Conservation (phyloP, 2,329 filamentous ascomycete species). For the Remersonia thermophila region DNA sequence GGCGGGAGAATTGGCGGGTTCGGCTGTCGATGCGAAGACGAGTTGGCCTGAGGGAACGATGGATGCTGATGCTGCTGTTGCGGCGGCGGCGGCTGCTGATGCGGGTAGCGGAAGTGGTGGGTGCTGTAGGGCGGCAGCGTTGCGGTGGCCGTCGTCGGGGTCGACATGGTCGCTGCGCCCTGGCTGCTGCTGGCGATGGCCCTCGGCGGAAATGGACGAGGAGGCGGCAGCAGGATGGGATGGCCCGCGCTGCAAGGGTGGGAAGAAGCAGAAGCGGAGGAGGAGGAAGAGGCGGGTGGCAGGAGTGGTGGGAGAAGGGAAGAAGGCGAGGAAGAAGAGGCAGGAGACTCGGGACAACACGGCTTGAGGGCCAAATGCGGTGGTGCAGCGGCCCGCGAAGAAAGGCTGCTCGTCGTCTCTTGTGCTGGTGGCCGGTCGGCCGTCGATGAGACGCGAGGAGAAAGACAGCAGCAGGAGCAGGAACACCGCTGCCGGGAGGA, state of each 20-base stretch:
- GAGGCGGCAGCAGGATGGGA: background rate
- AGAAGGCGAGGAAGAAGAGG: background rate
- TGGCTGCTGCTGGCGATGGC: constrained; percentile 8
- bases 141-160: constrained; percentile 64
- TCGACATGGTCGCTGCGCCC: constrained; percentile 50
- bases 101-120: constrained; percentile 50
- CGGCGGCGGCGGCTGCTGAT: constrained; percentile 31
- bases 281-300: background rate
- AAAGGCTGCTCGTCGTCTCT: no score
- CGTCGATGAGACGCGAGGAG: no score
- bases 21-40: constrained; percentile 24
- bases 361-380: no score
- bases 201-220: constrained; percentile 2
- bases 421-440: no score
- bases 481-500: no score
- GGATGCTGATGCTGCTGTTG: constrained; percentile 37
- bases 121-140: constrained; percentile 58
- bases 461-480: no score
- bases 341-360: background rate
- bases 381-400: no score
- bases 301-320: background rate
- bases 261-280: background rate
- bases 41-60: constrained; percentile 35
- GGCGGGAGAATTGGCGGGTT: constrained; percentile 27
- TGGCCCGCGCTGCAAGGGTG: no score